Evolutionary conservation across 2,329 filamentous ascomycete genomes (phyloP).

Genomic region (Colletotrichum sansevieriae): DNA sequence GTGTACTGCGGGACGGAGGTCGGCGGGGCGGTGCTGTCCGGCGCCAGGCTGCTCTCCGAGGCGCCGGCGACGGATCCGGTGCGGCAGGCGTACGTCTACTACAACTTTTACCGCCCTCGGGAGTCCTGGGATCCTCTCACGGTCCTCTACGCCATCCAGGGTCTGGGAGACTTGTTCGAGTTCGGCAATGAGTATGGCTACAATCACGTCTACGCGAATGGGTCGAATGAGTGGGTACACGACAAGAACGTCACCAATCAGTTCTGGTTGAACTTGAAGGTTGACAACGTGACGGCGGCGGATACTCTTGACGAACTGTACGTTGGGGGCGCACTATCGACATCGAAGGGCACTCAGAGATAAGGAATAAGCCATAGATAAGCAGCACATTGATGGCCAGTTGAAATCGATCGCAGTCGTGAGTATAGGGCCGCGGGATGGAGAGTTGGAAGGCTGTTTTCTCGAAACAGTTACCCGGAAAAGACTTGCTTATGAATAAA

Average conservation of each 20-base stretch:
- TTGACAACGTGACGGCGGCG: conserved; percentile 48
- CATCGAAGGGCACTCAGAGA: background rate
- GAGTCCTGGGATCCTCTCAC: conserved; percentile 59
- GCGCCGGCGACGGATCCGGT: conserved; percentile 52
- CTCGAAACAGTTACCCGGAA: background rate
- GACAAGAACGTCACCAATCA: conserved; percentile 53
- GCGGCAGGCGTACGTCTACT: conserved; percentile 55
- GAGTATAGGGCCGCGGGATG: too few relatives aligned
- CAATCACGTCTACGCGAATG: conserved; percentile 55
- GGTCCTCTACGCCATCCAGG: conserved; percentile 55
- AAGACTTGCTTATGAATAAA: background rate
- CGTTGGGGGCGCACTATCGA: conserved; percentile 45
- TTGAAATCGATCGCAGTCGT: too few relatives aligned
- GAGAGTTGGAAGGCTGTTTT: too few relatives aligned
- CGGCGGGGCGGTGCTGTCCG: conserved; percentile 56
- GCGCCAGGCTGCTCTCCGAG: conserved; percentile 50
- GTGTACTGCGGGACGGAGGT: conserved; percentile 60
- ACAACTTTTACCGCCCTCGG: conserved; percentile 51
- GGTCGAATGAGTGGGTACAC: conserved; percentile 58
- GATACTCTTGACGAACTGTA: conserved; percentile 48
- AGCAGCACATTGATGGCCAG: background rate
- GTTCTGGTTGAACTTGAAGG: conserved; percentile 54
- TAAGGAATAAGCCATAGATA: background rate
- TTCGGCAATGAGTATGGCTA: conserved; percentile 55
- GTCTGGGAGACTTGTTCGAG: conserved; percentile 52